Conservation (phyloP, 2,329 filamentous ascomycete genomes). For the Exophiala spinifera region DNA sequence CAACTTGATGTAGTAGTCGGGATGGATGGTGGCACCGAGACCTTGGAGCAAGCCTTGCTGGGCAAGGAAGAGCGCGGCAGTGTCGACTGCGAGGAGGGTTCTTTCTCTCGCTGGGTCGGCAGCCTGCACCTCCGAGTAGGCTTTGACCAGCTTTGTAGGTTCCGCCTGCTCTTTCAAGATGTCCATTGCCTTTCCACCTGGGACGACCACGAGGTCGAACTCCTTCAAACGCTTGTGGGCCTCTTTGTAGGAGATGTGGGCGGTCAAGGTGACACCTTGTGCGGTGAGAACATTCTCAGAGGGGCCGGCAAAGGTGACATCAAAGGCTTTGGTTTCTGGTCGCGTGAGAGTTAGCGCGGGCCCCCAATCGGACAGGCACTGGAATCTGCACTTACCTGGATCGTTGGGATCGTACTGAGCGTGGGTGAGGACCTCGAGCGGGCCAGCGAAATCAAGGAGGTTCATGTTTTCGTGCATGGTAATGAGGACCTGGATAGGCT, state of each 20-base stretch:
- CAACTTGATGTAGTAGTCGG: slow-evolving; percentile 74
- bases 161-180: slow-evolving; percentile 59
- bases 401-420: slow-evolving; percentile 55
- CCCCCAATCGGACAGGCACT: slow-evolving; percentile 43
- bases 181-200: slow-evolving; percentile 64
- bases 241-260: slow-evolving; percentile 75
- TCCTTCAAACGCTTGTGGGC: slow-evolving; percentile 69
- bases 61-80: slow-evolving; percentile 73
- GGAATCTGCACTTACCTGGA: slow-evolving; percentile 45
- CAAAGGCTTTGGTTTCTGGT: slow-evolving; percentile 52
- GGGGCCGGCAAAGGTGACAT: slow-evolving; percentile 51
- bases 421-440: slow-evolving; percentile 55
- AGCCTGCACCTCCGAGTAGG: slow-evolving; percentile 76
- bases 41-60: slow-evolving; percentile 74
- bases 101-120: slow-evolving; percentile 75
- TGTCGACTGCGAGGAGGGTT: slow-evolving; percentile 76
- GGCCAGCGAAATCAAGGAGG: slow-evolving; percentile 56
- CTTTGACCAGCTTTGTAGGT: slow-evolving; percentile 68
- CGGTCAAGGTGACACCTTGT: slow-evolving; percentile 67
- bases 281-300: slow-evolving; percentile 48
- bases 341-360: slow-evolving; percentile 26
- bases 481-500: slow-evolving; percentile 59
- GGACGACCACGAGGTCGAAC: slow-evolving; percentile 75
- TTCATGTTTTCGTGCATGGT: slow-evolving; percentile 56
- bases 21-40: slow-evolving; percentile 76